A percentile compares a stretch with the other conserved stretches of the same genome.
phyloP scores from a whole-genome alignment of 805 yeast genomes.

The Tetrapisispora iriomotensis region DNA sequence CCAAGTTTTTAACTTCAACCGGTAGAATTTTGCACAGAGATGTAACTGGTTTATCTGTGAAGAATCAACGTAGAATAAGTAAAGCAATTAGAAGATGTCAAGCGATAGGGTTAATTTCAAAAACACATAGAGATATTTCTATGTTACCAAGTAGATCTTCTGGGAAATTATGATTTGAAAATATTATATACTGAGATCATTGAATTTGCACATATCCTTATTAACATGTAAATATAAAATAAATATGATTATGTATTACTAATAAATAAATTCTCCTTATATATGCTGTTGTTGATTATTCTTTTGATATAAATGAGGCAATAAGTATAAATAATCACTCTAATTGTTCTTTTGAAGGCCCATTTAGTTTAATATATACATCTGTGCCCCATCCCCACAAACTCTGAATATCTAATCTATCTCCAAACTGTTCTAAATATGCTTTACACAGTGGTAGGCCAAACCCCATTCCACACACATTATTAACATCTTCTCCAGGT shows the following conservation, averaged over 20 bases:
- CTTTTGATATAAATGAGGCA: too few species aligned
- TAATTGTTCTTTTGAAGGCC: constrained; percentile 14
- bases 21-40: constrained; percentile 72
- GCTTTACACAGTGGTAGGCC: constrained; percentile 81
- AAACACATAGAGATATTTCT: constrained; percentile 55
- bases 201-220: too few species aligned
- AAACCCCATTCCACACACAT: constrained; percentile 90
- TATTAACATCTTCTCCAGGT: constrained; percentile 57
- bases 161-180: neutral
- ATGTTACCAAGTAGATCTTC: constrained; percentile 29
- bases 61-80: constrained; percentile 60
- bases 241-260: neutral
- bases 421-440: constrained; percentile 65
- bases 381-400: constrained; percentile 74
- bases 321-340: too few species aligned
- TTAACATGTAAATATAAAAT: constrained; percentile 2
- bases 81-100: constrained; percentile 75
- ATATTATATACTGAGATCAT: neutral
- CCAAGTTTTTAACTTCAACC: constrained; percentile 53
- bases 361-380: constrained; percentile 48
- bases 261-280: constrained; percentile 1
- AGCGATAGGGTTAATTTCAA: constrained; percentile 67
- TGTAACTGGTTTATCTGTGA: constrained; percentile 54
- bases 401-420: constrained; percentile 57
- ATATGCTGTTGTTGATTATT: too few species aligned